A percentile compares a stretch with the other conserved stretches of the same genome.
These are phyloP conservation scores for Neurospora sp. DNA, from an alignment of 495 filamentous ascomycete species.

Conservation along the genomic window DNA sequence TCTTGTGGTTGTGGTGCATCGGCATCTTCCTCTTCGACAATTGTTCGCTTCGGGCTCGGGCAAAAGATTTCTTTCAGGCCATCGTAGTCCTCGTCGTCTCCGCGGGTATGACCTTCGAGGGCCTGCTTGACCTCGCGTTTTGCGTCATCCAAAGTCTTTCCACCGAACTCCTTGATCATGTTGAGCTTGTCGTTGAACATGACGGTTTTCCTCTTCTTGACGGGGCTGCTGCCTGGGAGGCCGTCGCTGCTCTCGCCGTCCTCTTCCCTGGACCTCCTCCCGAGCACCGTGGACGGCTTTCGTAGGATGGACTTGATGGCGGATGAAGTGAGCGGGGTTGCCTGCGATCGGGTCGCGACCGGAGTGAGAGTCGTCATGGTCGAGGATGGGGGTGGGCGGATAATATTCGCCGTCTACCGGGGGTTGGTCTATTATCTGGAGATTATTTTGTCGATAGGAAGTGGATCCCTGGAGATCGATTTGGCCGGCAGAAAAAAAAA, in stretches of 20 bases:
- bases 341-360: constrained; percentile 10
- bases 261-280: constrained; percentile 27
- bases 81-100: constrained; percentile 64
- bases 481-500: not conserved
- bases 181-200: constrained; percentile 67
- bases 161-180: constrained; percentile 44
- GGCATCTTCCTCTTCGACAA: constrained; percentile 7
- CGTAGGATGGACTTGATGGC: constrained; percentile 39
- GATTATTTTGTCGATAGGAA: not conserved
- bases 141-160: constrained; percentile 39
- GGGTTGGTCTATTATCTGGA: not conserved
- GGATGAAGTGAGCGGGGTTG: constrained; percentile 8
- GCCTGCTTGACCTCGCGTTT: constrained; percentile 68
- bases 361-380: constrained; percentile 24
- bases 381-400: not conserved
- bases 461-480: not conserved
- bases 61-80: constrained; percentile 59
- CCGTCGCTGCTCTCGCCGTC: constrained; percentile 32
- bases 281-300: constrained; percentile 24
- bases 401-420: not conserved
- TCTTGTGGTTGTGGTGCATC: constrained; percentile 29
- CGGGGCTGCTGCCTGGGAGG: constrained; percentile 39
- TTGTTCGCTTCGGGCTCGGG: constrained; percentile 30
- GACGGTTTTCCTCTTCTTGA: constrained; percentile 49
- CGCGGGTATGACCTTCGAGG: constrained; percentile 54